Base-by-base conservation (phyloP, 2,329 filamentous ascomycete genomes). In the Mycosphaerella sp. region DNA sequence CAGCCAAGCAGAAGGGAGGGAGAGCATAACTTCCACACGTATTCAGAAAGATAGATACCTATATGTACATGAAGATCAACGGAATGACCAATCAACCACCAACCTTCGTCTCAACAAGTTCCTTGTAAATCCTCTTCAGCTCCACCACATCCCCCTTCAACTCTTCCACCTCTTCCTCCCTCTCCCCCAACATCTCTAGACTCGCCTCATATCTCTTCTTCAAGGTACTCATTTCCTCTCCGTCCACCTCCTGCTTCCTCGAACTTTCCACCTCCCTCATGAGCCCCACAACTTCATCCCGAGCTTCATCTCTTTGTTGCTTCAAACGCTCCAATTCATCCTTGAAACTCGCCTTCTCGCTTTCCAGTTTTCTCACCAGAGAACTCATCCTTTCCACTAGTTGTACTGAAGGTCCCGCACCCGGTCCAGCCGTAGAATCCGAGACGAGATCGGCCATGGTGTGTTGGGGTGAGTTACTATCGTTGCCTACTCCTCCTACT, bases 311-410 rank as follows among this genome's bases (percentile, higher is more conserved):
- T 45, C 93, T 81, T 70, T 98, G 93, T n/a, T 80, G 78, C 5
- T 84, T 83, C 14, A 98, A 80, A 6, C 92, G 79, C 0, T 80
- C 77, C 60, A 96, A 78, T 69, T 98, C 93, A 67, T 98, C 93
- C 66, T 87, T 89, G 11, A 85, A 84, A 1, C 86, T 87, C 1
- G 93, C 88, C 67, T 95, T 95, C 68, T 98, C 93, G 46, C 84
- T 89, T 68, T 98, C 93, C 0, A 98, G 77, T 5, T 92, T 83
- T 8, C 93, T 86, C 43, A 98, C 91, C 0, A 90, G 89, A 2
- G 91, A 89, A 66, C 88, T 95, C 89, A 98, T 95, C 50, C 92
- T 83, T 73, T 97, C 93, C 12, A 98, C 91, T 0, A 98, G 81
- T 72, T 97, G 92, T 1, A 98, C 92, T 0, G 87, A 92, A 0